Evolutionary conservation across 2,329 filamentous ascomycete species (phyloP).

Genomic region (Aspergillus persii): DNA sequence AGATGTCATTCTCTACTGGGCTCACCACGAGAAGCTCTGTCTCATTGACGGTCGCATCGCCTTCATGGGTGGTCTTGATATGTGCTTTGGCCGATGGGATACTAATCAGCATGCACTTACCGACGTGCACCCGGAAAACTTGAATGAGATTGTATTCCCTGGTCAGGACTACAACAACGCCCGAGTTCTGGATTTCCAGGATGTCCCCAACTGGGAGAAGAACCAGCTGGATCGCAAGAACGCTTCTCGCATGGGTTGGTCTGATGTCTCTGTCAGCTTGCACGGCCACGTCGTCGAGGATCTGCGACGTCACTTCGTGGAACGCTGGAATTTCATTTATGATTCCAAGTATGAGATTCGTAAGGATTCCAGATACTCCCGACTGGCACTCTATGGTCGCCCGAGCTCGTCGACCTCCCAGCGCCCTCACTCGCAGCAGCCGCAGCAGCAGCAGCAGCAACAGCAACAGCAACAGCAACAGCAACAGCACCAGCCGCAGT

Average conservation of each 20-base stretch:
- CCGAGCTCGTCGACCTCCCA: conserved; percentile 24
- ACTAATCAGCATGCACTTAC: conserved; percentile 83
- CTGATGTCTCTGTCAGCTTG: conserved; percentile 76
- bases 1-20: conserved; percentile 84
- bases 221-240: conserved; percentile 82
- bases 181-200: conserved; percentile 74
- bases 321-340: conserved; percentile 91
- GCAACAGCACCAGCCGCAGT: conserved; percentile 10
- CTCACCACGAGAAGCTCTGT: conserved; percentile 89
- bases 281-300: conserved; percentile 72
- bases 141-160: conserved; percentile 75
- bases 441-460: conserved; percentile 10
- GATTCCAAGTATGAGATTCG: conserved; percentile 72
- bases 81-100: conserved; percentile 87
- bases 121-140: conserved; percentile 75
- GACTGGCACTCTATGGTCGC: conserved; percentile 33
- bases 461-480: neutral
- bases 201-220: conserved; percentile 74
- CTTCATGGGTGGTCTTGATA: conserved; percentile 89
- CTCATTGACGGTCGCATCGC: conserved; percentile 74
- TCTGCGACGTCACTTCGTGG: conserved; percentile 73
- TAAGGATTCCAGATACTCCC: conserved; percentile 50
- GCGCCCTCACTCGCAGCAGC: neutral
- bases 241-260: conserved; percentile 89
- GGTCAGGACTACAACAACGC: conserved; percentile 95